A percentile compares a stretch with the other conserved stretches of the same genome.
Conservation (phyloP, 192 early-diverging fungal species). For the Geranomyces michiganensis region DNA sequence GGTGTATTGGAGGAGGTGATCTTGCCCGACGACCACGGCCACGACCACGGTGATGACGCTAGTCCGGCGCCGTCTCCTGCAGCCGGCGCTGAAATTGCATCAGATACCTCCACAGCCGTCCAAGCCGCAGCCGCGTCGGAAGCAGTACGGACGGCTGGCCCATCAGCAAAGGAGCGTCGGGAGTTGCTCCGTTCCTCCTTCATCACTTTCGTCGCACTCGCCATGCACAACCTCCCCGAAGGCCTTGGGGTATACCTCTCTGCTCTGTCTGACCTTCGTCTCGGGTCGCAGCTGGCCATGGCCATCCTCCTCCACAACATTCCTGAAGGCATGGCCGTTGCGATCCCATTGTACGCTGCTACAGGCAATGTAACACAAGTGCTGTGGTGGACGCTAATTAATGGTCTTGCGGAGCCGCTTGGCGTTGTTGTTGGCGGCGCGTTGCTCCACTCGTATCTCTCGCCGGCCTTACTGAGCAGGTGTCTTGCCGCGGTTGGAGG, state of each 20-base stretch:
- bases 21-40: conserved; percentile 40
- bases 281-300: conserved; percentile 51
- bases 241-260: conserved; percentile 57
- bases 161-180: conserved; percentile 33
- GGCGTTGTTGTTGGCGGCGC: conserved; percentile 50
- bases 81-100: background rate
- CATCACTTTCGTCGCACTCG: conserved; percentile 56
- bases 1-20: conserved; percentile 42
- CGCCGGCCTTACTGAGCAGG: conserved; percentile 37
- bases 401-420: conserved; percentile 55
- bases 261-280: conserved; percentile 42
- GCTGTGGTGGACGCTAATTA: conserved; percentile 52
- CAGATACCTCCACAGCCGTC: background rate
- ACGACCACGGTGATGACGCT: conserved; percentile 37
- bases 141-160: background rate
- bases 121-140: background rate
- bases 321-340: conserved; percentile 62
- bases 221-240: conserved; percentile 57
- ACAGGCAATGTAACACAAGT: conserved; percentile 42
- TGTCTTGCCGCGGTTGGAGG: conserved; percentile 54
- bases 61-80: background rate
- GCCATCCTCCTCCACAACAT: conserved; percentile 60
- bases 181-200: conserved; percentile 47
- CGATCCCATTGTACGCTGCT: conserved; percentile 57
- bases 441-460: conserved; percentile 40